A percentile compares a stretch with the other conserved stretches of the same genome.
These are phyloP conservation scores for Penicillium sp. DNA, from an alignment of 2,329 filamentous ascomycete genomes.

Conservation along the genomic window DNA sequence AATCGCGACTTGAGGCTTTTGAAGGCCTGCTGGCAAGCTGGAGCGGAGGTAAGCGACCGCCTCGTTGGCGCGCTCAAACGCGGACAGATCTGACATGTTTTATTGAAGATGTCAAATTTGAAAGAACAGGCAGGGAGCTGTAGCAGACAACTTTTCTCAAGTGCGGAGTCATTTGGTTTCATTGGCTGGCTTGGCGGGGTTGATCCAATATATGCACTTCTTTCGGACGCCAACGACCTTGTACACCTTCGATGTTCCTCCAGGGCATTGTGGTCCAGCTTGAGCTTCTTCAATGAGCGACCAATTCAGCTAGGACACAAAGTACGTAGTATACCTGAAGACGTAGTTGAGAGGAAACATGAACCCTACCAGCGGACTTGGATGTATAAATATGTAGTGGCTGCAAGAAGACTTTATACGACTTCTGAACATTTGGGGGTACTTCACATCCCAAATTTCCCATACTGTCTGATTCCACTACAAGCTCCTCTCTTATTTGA, in stretches of 20 bases:
- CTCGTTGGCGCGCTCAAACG: slow-evolving; percentile 43
- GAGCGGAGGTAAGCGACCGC: slow-evolving; percentile 53
- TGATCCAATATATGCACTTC: background rate
- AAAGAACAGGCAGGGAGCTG: background rate
- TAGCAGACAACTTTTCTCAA: background rate
- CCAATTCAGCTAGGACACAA: no score
- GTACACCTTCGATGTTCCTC: background rate
- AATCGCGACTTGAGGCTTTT: slow-evolving; percentile 60
- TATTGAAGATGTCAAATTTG: no score
- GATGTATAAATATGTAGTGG: no score
- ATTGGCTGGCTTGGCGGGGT: slow-evolving; percentile 9
- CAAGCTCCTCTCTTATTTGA: no score
- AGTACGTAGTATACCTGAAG: no score
- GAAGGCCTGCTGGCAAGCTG: slow-evolving; percentile 52
- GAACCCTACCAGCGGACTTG: no score
- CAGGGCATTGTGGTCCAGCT: background rate
- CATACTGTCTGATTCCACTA: no score
- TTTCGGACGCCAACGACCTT: background rate
- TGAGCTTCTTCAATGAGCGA: background rate
- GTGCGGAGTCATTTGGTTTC: slow-evolving; percentile 12
- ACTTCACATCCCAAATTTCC: no score
- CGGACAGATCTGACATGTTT: slow-evolving; percentile 8
- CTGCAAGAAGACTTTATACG: no score
- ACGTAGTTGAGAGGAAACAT: no score
- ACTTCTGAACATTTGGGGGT: no score